Percentiles rank a stretch among this genome's conserved stretches.
Conservation (phyloP, 164 flowering plant genomes). For the grape (Vitis vinifera) region DNA sequence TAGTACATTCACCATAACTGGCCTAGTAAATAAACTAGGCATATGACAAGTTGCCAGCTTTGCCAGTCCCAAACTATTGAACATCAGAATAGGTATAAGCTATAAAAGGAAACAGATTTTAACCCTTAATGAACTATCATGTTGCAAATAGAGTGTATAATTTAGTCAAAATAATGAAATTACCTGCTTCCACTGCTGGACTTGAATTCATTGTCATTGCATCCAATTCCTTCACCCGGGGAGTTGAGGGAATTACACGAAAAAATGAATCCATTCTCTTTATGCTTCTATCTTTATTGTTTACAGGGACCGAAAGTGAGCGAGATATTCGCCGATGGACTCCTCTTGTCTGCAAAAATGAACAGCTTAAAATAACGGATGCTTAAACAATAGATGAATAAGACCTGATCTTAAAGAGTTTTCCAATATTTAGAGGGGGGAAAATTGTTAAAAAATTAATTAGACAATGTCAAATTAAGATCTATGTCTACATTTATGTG, state of each 20-base stretch:
- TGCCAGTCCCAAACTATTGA: background rate
- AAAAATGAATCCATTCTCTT: slow-evolving; percentile 71
- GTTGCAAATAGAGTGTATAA: background rate
- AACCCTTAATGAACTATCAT: background rate
- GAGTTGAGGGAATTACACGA: slow-evolving; percentile 85
- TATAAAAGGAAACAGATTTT: background rate
- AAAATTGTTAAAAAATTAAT: too few relatives aligned
- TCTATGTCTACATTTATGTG: too few relatives aligned
- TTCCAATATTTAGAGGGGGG: too few relatives aligned
- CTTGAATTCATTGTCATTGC: slow-evolving; percentile 18
- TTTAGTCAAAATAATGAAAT: slow-evolving; percentile 16
- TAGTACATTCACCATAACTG: background rate
- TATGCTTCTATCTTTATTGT: slow-evolving; percentile 43
- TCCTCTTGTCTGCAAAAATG: slow-evolving; percentile 49
- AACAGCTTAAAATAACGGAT: background rate
- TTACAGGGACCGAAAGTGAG: slow-evolving; percentile 84
- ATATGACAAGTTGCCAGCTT: background rate
- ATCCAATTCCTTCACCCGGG: slow-evolving; percentile 52
- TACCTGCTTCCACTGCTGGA: slow-evolving; percentile 50
- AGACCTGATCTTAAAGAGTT: too few relatives aligned
- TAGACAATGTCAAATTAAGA: too few relatives aligned
- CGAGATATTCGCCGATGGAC: slow-evolving; percentile 51
- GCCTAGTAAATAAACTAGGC: background rate
- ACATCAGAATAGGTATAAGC: background rate
- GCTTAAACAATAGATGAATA: too few relatives aligned